Evolutionary conservation across 2,329 filamentous ascomycete genomes (phyloP).

Genomic region (Pseudocercospora fijiensis): DNA sequence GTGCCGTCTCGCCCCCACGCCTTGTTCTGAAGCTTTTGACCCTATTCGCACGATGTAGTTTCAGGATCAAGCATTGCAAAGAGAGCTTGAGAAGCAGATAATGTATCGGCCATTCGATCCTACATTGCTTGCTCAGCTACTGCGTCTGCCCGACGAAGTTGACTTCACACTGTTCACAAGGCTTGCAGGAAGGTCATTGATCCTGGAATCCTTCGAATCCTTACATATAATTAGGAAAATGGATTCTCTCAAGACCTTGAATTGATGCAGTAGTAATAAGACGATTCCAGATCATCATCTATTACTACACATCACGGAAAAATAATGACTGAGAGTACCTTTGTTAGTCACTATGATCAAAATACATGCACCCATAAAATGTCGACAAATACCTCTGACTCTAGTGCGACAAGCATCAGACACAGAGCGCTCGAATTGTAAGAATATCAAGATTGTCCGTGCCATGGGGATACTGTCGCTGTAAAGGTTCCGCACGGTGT

Average conservation of each 20-base stretch:
- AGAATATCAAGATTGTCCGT: too few relatives aligned
- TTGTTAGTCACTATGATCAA: conserved; percentile 22
- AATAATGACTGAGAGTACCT: too few relatives aligned
- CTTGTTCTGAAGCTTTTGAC: background rate
- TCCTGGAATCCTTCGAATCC: background rate
- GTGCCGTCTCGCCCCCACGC: background rate
- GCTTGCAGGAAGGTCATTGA: background rate
- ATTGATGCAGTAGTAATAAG: conserved; percentile 30
- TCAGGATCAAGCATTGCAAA: background rate
- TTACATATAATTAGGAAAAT: conserved; percentile 16
- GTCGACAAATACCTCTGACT: conserved; percentile 23
- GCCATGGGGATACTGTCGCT: too few relatives aligned
- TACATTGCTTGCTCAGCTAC: background rate
- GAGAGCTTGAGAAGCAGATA: background rate
- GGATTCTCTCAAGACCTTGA: conserved; percentile 35
- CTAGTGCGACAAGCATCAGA: conserved; percentile 32
- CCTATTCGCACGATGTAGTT: background rate
- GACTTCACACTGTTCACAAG: background rate
- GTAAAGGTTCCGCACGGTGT: conserved; percentile 21
- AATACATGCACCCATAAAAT: conserved; percentile 14
- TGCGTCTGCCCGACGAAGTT: background rate
- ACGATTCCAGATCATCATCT: background rate
- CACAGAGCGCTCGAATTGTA: conserved; percentile 24
- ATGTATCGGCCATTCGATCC: background rate
- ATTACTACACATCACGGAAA: background rate